Conservation (phyloP, 768 basidiomycete genomes). For the Pleurotus giganteus region DNA sequence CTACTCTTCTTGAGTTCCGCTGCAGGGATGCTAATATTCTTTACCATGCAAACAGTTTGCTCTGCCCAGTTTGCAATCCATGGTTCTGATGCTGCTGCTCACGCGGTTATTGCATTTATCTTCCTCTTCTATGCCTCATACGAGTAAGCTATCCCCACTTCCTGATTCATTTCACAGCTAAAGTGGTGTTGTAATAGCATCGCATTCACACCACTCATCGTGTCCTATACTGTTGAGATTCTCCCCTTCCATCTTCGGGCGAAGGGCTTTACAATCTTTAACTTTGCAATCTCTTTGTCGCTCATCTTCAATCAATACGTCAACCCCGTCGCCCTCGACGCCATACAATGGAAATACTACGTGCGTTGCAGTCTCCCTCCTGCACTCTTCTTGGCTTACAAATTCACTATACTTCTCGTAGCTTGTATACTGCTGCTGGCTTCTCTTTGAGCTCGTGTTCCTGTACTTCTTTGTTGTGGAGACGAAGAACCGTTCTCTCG, state of each 20-base stretch:
- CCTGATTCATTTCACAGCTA: not conserved
- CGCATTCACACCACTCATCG: constrained; percentile 62
- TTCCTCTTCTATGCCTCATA: constrained; percentile 59
- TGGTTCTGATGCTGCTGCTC: constrained; percentile 30
- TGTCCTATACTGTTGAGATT: constrained; percentile 68
- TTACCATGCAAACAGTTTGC: constrained; percentile 45
- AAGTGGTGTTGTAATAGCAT: constrained; percentile 24
- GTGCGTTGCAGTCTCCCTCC: constrained; percentile 26
- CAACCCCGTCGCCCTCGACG: constrained; percentile 40
- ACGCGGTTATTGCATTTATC: constrained; percentile 58
- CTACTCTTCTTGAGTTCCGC: constrained; percentile 47
- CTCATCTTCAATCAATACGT: no score
- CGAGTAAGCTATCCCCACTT: constrained; percentile 42
- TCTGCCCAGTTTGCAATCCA: constrained; percentile 26
- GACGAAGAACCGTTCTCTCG: constrained; percentile 46
- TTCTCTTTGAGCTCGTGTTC: constrained; percentile 40
- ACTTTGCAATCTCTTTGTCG: constrained; percentile 57
- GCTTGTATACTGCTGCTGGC: constrained; percentile 44
- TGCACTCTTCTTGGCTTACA: not conserved
- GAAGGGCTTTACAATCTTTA: constrained; percentile 67
- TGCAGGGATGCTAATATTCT: constrained; percentile 43
- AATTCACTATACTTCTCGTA: constrained; percentile 21
- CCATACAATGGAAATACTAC: constrained; percentile 53
- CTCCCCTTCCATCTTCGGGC: constrained; percentile 67
- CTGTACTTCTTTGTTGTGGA: constrained; percentile 35